Base-by-base conservation (phyloP, 2,329 filamentous ascomycete genomes). In the Sphaceloma murrayae region DNA sequence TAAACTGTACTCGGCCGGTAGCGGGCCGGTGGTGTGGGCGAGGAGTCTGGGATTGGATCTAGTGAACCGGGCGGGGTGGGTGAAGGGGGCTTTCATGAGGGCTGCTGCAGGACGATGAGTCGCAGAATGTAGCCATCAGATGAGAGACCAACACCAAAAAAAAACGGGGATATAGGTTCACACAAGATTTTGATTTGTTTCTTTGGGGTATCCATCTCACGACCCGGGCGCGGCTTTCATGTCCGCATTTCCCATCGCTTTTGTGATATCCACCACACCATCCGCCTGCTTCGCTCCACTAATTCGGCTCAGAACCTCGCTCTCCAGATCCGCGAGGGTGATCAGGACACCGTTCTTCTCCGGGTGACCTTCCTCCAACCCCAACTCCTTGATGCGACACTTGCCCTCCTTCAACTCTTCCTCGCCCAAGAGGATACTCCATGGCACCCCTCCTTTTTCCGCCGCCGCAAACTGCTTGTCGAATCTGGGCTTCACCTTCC, bases 381-480 rank as follows among this genome's bases (percentile, higher is more conserved):
- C 80, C 67, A 87, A 73, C 69, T 82, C 78, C 77, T 96, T 96
- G 61, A 95, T 74, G 65, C 83, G 85, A 53, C 93, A 82, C 62
- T 94, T 82, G 43, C 87, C 87, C 18, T 77, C 73, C 48, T 80
- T 80, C 30, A 94, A 68, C 65, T 96, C 89, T 45, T 94, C 87
- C 56, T 95, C 85, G 33, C 89, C 89, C 1, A 98, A 72, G 54
- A 96, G 91, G 38, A 96, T 74, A 5, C 81, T 85, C 57, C 94
- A 83, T 1, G 89, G 89, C 14, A 93, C 78, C 32, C 81, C 82
- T 46, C 77, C 80, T 39, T 69, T 67, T 61, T 95, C 88, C 8
- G 88, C 88, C 14, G 82, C 80, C 67, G 94, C 94, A 73, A 96
- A 96, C 62, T 96, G 89, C 49, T 80, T 75, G 9, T 78, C 82